Evolutionary conservation across 2,329 filamentous ascomycete species (phyloP).

Genomic region (Sporothrix brunneoviolacea): DNA sequence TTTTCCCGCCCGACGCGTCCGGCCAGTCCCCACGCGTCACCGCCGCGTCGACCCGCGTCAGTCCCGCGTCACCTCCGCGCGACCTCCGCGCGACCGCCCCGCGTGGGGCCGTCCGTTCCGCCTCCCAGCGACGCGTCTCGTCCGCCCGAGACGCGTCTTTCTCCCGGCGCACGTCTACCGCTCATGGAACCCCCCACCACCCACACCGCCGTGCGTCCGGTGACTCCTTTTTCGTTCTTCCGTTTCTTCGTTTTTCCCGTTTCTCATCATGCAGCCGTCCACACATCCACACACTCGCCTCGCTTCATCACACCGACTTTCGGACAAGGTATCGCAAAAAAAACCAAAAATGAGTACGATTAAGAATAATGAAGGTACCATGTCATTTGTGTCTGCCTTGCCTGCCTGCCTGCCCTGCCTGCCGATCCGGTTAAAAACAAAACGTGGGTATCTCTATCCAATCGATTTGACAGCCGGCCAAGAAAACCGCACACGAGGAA

Average conservation of each 20-base stretch:
- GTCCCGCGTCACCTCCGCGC: constrained; percentile 12
- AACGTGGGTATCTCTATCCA: constrained; percentile 16
- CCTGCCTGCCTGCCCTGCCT: not conserved
- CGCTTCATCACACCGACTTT: not conserved
- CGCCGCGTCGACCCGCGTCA: constrained; percentile 1
- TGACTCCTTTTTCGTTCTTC: constrained; percentile 1
- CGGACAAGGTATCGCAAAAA: no score
- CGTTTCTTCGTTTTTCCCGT: no score
- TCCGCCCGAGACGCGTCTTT: not conserved
- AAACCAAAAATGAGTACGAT: no score
- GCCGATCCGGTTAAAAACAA: not conserved
- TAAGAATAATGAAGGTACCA: no score
- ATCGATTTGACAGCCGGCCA: constrained; percentile 6
- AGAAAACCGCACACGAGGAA: not conserved
- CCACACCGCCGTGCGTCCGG: not conserved
- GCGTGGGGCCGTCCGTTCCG: constrained; percentile 6
- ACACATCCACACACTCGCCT: no score
- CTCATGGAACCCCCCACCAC: no score
- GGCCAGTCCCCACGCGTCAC: constrained; percentile 9
- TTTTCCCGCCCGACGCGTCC: constrained; percentile 5
- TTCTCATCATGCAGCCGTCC: no score
- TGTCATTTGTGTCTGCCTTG: no score
- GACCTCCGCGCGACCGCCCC: constrained; percentile 6
- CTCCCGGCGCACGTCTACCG: no score
- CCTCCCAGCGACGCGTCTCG: not conserved